phyloP scores from a whole-genome alignment of 805 yeast species.

The Myxozyma melibiosi region DNA sequence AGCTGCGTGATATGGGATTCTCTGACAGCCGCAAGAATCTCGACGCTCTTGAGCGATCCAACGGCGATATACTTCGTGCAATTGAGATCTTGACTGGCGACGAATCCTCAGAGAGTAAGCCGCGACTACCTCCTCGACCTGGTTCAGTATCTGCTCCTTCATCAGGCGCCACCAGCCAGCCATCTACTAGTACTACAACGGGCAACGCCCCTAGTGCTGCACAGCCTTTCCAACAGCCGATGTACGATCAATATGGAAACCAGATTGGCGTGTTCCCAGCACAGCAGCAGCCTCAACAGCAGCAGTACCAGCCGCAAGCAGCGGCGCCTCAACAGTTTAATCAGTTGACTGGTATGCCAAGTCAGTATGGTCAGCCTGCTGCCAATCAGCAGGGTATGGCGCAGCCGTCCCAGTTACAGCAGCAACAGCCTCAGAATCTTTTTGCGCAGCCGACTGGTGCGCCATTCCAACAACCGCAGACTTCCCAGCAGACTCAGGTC shows the following conservation, averaged over 20 bases:
- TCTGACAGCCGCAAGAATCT: slow-evolving; percentile 57
- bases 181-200: slow-evolving; percentile 1
- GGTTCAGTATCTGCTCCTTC: slow-evolving; percentile 10
- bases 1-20: slow-evolving; percentile 59
- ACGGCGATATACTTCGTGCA: slow-evolving; percentile 64
- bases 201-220: slow-evolving; percentile 1
- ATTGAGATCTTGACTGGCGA: slow-evolving; percentile 46
- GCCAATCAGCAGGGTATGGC: background rate
- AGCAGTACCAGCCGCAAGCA: slow-evolving; percentile 21
- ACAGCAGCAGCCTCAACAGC: slow-evolving; percentile 15
- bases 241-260: slow-evolving; percentile 24
- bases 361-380: slow-evolving; percentile 34
- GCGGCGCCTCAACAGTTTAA: slow-evolving; percentile 10
- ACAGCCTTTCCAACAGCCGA: slow-evolving; percentile 5
- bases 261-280: slow-evolving; percentile 12
- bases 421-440: slow-evolving; percentile 27
- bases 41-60: slow-evolving; percentile 62
- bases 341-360: slow-evolving; percentile 7
- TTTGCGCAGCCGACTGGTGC: slow-evolving; percentile 30
- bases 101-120: slow-evolving; percentile 18
- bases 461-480: slow-evolving; percentile 36
- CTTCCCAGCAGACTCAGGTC: slow-evolving; percentile 20
- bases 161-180: slow-evolving; percentile 13
- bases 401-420: background rate
- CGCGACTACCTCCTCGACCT: slow-evolving; percentile 27